Percentiles rank a stretch among this genome's conserved stretches.
Conservation (phyloP, 2,329 filamentous ascomycete genomes). For the Alternaria sp. region DNA sequence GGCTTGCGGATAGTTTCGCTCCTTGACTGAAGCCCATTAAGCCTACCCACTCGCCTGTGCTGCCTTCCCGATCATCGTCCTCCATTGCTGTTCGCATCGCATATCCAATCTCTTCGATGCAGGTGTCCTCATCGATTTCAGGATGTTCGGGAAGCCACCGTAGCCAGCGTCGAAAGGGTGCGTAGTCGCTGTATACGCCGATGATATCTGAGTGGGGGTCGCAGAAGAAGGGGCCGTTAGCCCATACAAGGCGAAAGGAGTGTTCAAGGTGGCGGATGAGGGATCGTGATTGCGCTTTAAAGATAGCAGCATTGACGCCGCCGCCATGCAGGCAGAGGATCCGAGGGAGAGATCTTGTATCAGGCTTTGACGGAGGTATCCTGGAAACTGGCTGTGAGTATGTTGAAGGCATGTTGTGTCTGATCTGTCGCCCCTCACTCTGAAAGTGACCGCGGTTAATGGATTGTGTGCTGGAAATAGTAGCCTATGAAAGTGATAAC, state of each 20-base stretch:
- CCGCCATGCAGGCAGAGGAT: conserved; percentile 85
- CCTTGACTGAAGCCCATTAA: conserved; percentile 62
- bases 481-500: neutral
- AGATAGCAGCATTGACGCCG: conserved; percentile 75
- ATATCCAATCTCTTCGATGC: conserved; percentile 59
- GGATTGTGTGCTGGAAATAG: neutral
- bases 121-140: conserved; percentile 60
- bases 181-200: conserved; percentile 70
- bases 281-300: conserved; percentile 71
- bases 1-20: conserved; percentile 58
- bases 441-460: neutral
- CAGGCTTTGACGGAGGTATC: conserved; percentile 36
- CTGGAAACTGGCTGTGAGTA: conserved; percentile 25
- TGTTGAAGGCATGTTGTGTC: conserved; percentile 10
- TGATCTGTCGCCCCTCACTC: neutral
- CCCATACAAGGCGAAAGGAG: conserved; percentile 75
- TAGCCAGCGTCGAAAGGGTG: conserved; percentile 71
- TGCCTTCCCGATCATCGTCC: conserved; percentile 54
- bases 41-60: conserved; percentile 59
- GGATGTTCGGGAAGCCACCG: conserved; percentile 68
- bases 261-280: conserved; percentile 60
- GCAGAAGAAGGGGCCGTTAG: conserved; percentile 72
- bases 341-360: conserved; percentile 61
- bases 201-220: conserved; percentile 69
- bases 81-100: conserved; percentile 56